Base-by-base conservation (phyloP, 192 early-diverging fungal species). In the Thamnidium elegans region DNA sequence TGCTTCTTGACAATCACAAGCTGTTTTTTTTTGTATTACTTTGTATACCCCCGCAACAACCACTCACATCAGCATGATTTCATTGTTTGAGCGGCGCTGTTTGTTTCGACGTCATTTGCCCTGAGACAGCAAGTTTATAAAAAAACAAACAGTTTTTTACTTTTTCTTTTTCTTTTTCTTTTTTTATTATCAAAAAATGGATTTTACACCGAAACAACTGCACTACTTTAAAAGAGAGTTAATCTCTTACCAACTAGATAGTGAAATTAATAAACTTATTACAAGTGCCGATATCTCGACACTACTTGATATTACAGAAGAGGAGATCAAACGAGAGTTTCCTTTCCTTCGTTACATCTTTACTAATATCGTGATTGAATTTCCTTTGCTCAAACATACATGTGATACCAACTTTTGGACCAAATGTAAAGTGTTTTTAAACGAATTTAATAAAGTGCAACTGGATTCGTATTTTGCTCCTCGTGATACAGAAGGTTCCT, bases 161-260 rank as follows among this genome's bases (percentile, higher is more conserved):
- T 45, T 45, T 45, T 43, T n/a, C 26, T 44, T 44, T 45, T 44
- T 45, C 43, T 43, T n/a, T 45, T 44, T 44, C 26, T 44, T 44
- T 20, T 23, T 42, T 15, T 39, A 21, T 20, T n/a, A 19, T 39
- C 8, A n/a, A 58, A 42, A 7, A 62, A 64, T 64, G 63, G 39
- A 64, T 15, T 53, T 75, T 8, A 68, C 65, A 21, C 62, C 73
- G 3, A 74, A 70, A 55, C 77, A 84, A 62, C 73, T 68, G 4
- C 82, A 84, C 56, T 84, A 84, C 45, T 68, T 84, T 39, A 84
- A 84, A 36, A 74, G 77, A 51, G 76, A 81, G 31, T 68, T 84
- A 31, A 63, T 84, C 7, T 69, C 78, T 5, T 45, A 66, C 1
- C 75, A 81, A 51, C 73, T 84, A 15, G 66, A 78, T 2, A 69